Evolutionary conservation across 2,329 filamentous ascomycete species (phyloP), one percentile per base, ranked within the genome.

Genomic region (Aureobasidium sp.): DNA sequence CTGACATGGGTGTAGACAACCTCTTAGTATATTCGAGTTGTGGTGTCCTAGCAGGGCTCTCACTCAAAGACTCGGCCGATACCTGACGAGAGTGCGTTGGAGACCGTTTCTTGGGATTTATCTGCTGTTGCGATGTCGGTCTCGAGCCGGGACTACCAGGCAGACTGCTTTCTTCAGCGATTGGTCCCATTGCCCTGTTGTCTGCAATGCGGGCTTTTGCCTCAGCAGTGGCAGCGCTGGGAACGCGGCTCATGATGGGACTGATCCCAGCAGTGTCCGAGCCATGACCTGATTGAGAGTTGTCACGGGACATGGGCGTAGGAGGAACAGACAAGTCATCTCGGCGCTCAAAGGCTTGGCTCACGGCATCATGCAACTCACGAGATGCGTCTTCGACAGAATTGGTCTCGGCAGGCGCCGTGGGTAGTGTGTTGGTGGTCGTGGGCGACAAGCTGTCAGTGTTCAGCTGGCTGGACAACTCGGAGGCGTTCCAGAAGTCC

Each of bases 261-360:
- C 81, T 85, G 57, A 86, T 81, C 24, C 73, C 73, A 30, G 68
- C 72, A n/a, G 81, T 68, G 35, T 70, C 75, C 2, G 66, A 68
- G 10, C 64, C 65, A 4, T 63, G 63, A 1, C 53, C 54, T 19
- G 62, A 64, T 30, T 63, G 60, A 10, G 64, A 64, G 50, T 71
- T 72, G n/a, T 66, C 68, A 52, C 69, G 68, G 30, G 77, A 77
- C 37, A 74, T 66, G 8, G 77, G 76, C 3, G 77, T 76, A 8
- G 74, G 71, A 3, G 79, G 78, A 37, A 75, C 70, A 5, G 72
- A 74, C 29, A 73, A 72, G 37, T 76, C 76, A 56, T 81, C 75
- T 22, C 68, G 71, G 40, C 75, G 72, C 61, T 84, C 81, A 61
- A 86, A 86, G 14, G 83, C 83, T 63, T 83, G 78, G 59, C 84